Conservation (phyloP, 345 rosid species). For the sweet orange (Citrus sinensis) region DVS_A1.0 CM039164.1:1385501-1386000, state of each 20-base stretch:
- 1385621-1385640: conserved; percentile 75
- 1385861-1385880: conserved; percentile 56
- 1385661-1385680: conserved; percentile 77
- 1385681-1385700: conserved; percentile 69
- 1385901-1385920: conserved; percentile 56
- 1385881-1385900: conserved; percentile 51
- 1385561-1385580: conserved; percentile 30
- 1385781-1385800: conserved; percentile 57
- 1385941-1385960: conserved; percentile 77
- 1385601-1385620: conserved; percentile 61
- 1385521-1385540: conserved; percentile 25
- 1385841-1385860: conserved; percentile 65
- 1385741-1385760: conserved; percentile 92
- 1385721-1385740: conserved; percentile 79
- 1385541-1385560: conserved; percentile 4
- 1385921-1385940: conserved; percentile 75
- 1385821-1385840: conserved; percentile 52
- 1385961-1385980: conserved; percentile 76
- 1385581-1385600: conserved; percentile 48
- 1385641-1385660: conserved; percentile 44
- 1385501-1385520: conserved; percentile 22
- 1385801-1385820: conserved; percentile 54
- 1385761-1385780: conserved; percentile 63
- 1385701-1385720: conserved; percentile 60
- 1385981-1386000: conserved; percentile 61